phyloP scores from a whole-genome alignment of 2,329 filamentous ascomycete species.

The Neocucurbitaria cava region DNA sequence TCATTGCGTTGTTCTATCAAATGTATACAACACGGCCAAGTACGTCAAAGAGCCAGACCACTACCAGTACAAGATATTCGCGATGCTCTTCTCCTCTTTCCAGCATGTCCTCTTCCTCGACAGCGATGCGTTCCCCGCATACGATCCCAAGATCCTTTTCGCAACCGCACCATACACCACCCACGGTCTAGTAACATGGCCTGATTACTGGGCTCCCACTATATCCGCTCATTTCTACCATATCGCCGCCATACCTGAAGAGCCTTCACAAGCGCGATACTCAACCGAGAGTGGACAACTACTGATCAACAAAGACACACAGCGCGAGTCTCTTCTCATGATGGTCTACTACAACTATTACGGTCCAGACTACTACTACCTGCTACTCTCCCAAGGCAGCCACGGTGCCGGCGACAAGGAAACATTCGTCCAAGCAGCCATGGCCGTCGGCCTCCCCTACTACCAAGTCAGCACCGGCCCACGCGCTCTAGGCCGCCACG shows the following conservation, averaged over 20 bases:
- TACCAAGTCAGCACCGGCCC: conserved; percentile 50
- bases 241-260: conserved; percentile 49
- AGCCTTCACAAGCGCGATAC: conserved; percentile 36
- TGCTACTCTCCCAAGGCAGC: conserved; percentile 54
- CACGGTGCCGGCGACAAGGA: conserved; percentile 58
- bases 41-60: conserved; percentile 25
- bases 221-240: conserved; percentile 55
- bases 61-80: conserved; percentile 65
- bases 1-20: conserved; percentile 45
- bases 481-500: conserved; percentile 37
- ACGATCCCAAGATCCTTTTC: conserved; percentile 57
- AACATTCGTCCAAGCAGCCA: conserved; percentile 56
- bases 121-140: conserved; percentile 62
- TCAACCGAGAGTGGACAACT: conserved; percentile 60
- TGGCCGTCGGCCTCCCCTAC: conserved; percentile 50
- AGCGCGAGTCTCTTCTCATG: conserved; percentile 57
- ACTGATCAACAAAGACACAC: conserved; percentile 57
- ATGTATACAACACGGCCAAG: conserved; percentile 23
- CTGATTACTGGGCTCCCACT: conserved; percentile 60
- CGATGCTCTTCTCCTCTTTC: conserved; percentile 65
- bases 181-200: conserved; percentile 64
- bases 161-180: conserved; percentile 59
- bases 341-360: conserved; percentile 64
- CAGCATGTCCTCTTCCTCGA: conserved; percentile 67
- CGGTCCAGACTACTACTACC: conserved; percentile 61